Evolutionary conservation across 495 filamentous ascomycete genomes (phyloP).

Genomic region (Zalerion maritima): DNA sequence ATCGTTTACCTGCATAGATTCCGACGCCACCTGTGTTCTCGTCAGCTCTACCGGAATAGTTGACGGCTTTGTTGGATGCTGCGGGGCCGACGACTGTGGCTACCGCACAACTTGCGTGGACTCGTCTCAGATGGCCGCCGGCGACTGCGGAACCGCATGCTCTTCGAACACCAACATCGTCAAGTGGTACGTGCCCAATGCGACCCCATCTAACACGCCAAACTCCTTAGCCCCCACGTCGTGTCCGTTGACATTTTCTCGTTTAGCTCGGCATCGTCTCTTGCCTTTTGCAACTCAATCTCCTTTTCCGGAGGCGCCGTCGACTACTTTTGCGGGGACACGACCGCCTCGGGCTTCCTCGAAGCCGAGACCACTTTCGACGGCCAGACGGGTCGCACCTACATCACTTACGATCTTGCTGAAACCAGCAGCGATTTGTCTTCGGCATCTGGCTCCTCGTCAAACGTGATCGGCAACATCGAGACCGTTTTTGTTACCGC

Average conservation of each 20-base stretch:
- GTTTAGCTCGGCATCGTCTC: too few species aligned
- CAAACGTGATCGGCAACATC: slow-evolving; percentile 1
- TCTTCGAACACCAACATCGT: slow-evolving; percentile 17
- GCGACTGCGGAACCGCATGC: slow-evolving; percentile 22
- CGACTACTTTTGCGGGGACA: slow-evolving; percentile 25
- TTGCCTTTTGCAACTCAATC: slow-evolving; percentile 24
- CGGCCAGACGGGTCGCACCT: slow-evolving; percentile 17
- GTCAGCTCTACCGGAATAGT: slow-evolving; percentile 10
- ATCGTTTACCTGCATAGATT: slow-evolving; percentile 17
- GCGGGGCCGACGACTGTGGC: slow-evolving; percentile 12
- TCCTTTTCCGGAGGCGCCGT: slow-evolving; percentile 16
- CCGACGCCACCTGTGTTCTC: slow-evolving; percentile 17
- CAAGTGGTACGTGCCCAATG: slow-evolving; percentile 22
- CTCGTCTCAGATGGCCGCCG: slow-evolving; percentile 10
- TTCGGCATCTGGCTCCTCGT: slow-evolving; percentile 1
- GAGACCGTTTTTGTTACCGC: slow-evolving; percentile 1
- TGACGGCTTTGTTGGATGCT: slow-evolving; percentile 24
- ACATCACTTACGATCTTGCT: slow-evolving; percentile 11
- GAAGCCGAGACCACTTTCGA: slow-evolving; percentile 20
- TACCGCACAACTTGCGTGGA: slow-evolving; percentile 18
- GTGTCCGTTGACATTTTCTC: too few species aligned
- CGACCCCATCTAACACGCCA: slow-evolving; percentile 1
- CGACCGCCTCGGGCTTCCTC: slow-evolving; percentile 13
- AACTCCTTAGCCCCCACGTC: slow-evolving; percentile 13
- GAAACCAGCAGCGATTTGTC: slow-evolving; percentile 6